A percentile compares a stretch with the other conserved stretches of the same genome.
Conservation (phyloP, 768 basidiomycete species). For the Galerina marginata region DNA sequence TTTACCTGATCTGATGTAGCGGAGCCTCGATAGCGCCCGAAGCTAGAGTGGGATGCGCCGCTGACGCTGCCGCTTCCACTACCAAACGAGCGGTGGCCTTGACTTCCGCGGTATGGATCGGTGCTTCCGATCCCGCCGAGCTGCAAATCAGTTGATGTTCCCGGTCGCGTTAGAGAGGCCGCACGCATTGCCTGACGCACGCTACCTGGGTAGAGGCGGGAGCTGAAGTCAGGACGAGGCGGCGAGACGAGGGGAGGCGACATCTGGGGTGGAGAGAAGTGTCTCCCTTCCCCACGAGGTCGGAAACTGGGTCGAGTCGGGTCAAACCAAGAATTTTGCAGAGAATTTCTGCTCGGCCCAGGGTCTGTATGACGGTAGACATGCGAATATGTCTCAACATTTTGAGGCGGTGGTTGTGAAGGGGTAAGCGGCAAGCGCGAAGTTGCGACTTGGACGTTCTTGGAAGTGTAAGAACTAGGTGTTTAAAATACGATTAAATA, state of each 20-base stretch:
- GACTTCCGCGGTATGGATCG: background rate
- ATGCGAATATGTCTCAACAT: background rate
- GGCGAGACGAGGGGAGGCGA: slow-evolving; percentile 9
- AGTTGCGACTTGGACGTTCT: slow-evolving; percentile 25
- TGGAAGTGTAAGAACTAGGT: background rate
- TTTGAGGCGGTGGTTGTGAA: background rate
- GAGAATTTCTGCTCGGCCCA: background rate
- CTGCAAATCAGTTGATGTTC: slow-evolving; percentile 7
- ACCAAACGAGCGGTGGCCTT: background rate
- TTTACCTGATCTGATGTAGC: slow-evolving; percentile 13
- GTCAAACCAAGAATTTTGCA: background rate
- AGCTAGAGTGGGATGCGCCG: background rate
- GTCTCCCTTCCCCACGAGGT: slow-evolving; percentile 4
- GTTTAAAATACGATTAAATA: background rate
- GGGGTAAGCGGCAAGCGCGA: no score
- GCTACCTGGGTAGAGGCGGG: slow-evolving; percentile 33
- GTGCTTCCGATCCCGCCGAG: background rate
- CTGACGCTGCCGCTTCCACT: slow-evolving; percentile 3
- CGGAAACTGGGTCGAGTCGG: slow-evolving; percentile 4
- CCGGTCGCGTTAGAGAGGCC: slow-evolving; percentile 15
- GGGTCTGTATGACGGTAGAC: background rate
- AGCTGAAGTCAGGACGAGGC: slow-evolving; percentile 24
- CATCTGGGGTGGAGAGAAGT: slow-evolving; percentile 10
- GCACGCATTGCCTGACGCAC: slow-evolving; percentile 20
- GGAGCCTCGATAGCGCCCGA: slow-evolving; percentile 2